Evolutionary conservation across 1,284 basidiomycete genomes (phyloP).

Genomic region (Ceratobasidium sp.): DNA sequence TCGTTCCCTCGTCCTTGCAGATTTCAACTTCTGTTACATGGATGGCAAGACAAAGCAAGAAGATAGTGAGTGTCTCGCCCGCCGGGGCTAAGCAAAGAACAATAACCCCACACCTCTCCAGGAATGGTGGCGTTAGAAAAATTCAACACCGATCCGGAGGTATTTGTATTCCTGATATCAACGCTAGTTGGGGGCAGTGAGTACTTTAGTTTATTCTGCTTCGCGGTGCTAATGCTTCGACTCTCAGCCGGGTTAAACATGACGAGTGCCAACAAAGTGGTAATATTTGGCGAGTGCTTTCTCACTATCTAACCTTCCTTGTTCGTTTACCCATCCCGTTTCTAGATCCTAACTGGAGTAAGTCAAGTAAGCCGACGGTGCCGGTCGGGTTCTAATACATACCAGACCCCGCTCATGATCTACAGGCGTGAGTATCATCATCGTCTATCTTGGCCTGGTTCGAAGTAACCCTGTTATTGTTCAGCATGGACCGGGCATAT

Average conservation of each 20-base stretch:
- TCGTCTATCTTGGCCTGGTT: not conserved
- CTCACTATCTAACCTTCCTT: not conserved
- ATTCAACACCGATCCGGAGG: constrained; percentile 80
- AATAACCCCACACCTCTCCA: constrained; percentile 54
- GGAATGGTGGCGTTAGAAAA: constrained; percentile 85
- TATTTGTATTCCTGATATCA: constrained; percentile 85
- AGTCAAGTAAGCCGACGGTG: constrained; percentile 53
- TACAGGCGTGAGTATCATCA: constrained; percentile 68
- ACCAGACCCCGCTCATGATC: constrained; percentile 84
- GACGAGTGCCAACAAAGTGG: constrained; percentile 84
- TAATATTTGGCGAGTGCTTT: constrained; percentile 77
- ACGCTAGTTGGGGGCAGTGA: constrained; percentile 77
- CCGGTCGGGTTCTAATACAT: not conserved
- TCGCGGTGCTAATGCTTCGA: not conserved
- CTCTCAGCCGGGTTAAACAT: constrained; percentile 71
- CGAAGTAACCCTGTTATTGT: too few species aligned
- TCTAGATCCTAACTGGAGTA: constrained; percentile 90
- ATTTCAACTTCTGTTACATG: constrained; percentile 75
- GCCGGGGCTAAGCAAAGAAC: too few species aligned
- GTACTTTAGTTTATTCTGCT: not conserved
- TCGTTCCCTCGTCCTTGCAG: constrained; percentile 55
- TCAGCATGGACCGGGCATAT: constrained; percentile 84
- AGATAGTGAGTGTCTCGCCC: constrained; percentile 67
- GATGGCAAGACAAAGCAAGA: constrained; percentile 77
- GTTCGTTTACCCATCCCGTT: constrained; percentile 14